Base-by-base conservation (phyloP, 441 rosid genomes). In the Erodium texanum region DNA sequence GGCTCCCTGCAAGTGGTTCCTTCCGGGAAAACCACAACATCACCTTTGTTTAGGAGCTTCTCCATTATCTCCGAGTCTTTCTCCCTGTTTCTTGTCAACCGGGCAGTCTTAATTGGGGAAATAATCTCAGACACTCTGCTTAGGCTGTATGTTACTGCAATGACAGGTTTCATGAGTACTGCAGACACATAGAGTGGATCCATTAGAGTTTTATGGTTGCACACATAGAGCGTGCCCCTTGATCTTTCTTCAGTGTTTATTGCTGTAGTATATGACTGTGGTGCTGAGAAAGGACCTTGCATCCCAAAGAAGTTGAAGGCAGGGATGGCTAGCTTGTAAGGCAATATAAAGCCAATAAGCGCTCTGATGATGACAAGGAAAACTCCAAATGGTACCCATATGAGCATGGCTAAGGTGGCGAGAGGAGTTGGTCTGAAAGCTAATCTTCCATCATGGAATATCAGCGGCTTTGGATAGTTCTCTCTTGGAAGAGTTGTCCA, bases 1-100 rank as follows among this genome's bases (percentile, higher is more conserved):
- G 92, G 96, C 68, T 89, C 90, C 74, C 93, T 76, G 72, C 95
- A 89, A 9, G 96, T 89, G n/a, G 96, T 87, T 34, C 92, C 93
- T 78, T 90, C 92, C 0, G 93, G 92, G 70, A 89, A 89, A 65
- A 89, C 84, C 68, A 84, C 88, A 1, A 87, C 75, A 70, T 87
- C 81, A 3, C 84, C 85, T 65, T 74, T 73, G 36, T 79, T 73
- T 64, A 87, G 67, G 66, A 77, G 56, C 45, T 56, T 69, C 69
- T 72, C 71, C 86, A 89, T 83, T 10, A 71, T 22, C 70, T 75
- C 66, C 50, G 75, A 72, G 68, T 91, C 96, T 68, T 41, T 66
- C 36, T 72, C 77, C 1, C 87, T 68, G 65, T 87, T 81, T 67
- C 92, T 79, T 1, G 77, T 77, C 66, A 91, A 65, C 18, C 85